These are phyloP conservation scores for Solanum appendiculatum DNA, from an alignment of 257 asterid genomes.

Conservation along the genomic window DNA sequence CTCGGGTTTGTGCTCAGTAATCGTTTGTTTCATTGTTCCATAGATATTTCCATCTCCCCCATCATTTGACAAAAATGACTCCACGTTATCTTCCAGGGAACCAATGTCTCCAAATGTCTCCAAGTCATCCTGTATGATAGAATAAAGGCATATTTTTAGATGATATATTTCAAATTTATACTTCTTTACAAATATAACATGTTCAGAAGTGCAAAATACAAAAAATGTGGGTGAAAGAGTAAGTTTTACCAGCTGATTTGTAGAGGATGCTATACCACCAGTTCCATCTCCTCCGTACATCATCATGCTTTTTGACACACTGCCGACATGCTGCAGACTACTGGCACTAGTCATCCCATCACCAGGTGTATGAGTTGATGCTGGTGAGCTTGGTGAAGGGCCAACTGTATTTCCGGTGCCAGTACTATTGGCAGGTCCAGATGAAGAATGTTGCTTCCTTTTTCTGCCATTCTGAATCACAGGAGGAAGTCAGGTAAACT, in stretches of 20 bases:
- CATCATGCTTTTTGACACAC: constrained; percentile 67
- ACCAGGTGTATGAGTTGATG: constrained; percentile 92
- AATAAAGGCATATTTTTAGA: background rate
- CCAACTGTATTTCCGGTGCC: constrained; percentile 77
- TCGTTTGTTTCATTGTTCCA: constrained; percentile 55
- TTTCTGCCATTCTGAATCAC: constrained; percentile 64
- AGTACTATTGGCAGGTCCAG: constrained; percentile 84
- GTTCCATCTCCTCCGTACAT: constrained; percentile 83
- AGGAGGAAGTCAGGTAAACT: background rate
- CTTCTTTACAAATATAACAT: background rate
- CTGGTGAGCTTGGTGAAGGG: constrained; percentile 82
- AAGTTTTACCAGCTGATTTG: constrained; percentile 75
- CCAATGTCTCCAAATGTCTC: constrained; percentile 93
- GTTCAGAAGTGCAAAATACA: background rate
- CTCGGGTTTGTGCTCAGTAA: constrained; percentile 54
- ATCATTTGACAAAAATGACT: constrained; percentile 78
- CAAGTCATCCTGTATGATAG: constrained; percentile 66
- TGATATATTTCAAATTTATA: too few relatives aligned
- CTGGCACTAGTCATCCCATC: constrained; percentile 79
- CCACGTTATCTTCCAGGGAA: constrained; percentile 84
- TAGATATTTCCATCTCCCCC: constrained; percentile 88
- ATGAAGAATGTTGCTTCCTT: constrained; percentile 86
- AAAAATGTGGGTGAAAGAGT: background rate
- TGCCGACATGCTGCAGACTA: constrained; percentile 68
- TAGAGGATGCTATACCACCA: constrained; percentile 82